Evolutionary conservation across 768 basidiomycete species (phyloP), one percentile per base, ranked within the genome.

Genomic region (Austroboletus eburneus): DNA sequence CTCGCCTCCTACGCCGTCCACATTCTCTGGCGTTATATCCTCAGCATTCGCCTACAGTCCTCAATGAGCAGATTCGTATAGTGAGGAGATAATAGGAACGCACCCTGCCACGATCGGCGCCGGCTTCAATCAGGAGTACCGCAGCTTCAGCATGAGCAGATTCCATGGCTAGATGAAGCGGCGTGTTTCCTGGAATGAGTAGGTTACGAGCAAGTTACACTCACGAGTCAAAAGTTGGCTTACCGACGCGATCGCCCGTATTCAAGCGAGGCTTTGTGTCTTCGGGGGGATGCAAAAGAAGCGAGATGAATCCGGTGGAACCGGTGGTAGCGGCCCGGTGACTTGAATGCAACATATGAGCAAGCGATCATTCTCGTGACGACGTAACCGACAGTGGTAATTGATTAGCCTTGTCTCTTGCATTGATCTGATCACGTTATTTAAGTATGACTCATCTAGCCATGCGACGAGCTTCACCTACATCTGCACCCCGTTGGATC

Each of bases 251-350:
- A 73, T 91, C 91, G 42, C 75, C 79, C 22, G 88, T 88, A 60
- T 98, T 98, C 45, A 98, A 72, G 41, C 91, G 80, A 35, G 85
- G 80, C 63, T 95, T 92, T 43, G 74, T 47, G 10, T 81, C 82
- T 57, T 78, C 79, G n/a, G 89, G 87, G 5, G 91, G 86, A 50
- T 87, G 79, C 42, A 98, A 65, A n/a, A 99, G 76, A 35, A 99
- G 72, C 23, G 77, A 78, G 46, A 98, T 79, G 64, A 98, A 95
- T 7, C 90, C 90, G 9, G 82, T 81, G 20, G 92, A 91, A 25
- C 96, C 96, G 13, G 90, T 97, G 7, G 96, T 94, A 10, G 94
- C 91, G 39, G 96, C 96, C 50, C 96, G 87, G 69, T 99, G 96
- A 42, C 91, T 94, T 27, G 54, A 33, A 45, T 54, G 43, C 10